phyloP scores from a whole-genome alignment of 176 grass and related monocot genomes.

The Eragrostis curvula region DNA sequence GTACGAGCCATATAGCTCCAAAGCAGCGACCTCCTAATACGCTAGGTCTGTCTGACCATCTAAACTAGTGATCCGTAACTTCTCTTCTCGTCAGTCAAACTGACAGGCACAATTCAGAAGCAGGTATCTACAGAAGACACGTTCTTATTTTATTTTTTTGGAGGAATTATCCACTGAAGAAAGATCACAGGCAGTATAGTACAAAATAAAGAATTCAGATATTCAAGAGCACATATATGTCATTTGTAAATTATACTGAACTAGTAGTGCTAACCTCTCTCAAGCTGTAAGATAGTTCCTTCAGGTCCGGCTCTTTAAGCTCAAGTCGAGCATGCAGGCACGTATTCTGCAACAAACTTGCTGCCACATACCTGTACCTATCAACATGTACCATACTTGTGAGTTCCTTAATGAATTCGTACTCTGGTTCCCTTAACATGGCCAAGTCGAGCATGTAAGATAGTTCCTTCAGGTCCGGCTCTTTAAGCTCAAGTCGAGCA shows the following conservation, averaged over 20 bases:
- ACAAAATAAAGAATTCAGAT: neutral
- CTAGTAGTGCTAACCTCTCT: neutral
- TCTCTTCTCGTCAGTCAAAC: too few species aligned
- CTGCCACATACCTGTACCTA: neutral
- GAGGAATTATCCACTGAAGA: neutral
- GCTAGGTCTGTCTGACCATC: too few species aligned
- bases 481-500: neutral
- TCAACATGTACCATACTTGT: neutral
- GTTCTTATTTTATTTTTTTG: too few species aligned
- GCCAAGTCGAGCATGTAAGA: too few species aligned
- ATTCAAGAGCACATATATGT: neutral
- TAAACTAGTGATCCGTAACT: too few species aligned
- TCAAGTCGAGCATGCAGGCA: neutral
- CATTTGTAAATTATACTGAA: neutral
- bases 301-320: neutral
- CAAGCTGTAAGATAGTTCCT: neutral
- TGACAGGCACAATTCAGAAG: too few species aligned
- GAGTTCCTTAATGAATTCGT: constrained; percentile 7
- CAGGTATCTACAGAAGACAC: too few species aligned
- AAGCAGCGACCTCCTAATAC: too few species aligned
- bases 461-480: neutral
- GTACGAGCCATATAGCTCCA: too few species aligned
- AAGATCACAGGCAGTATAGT: neutral
- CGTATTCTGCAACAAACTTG: constrained; percentile 27
- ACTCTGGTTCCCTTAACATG: constrained; percentile 29